Evolutionary conservation across 208 protist species (phyloP).

Genomic region (Crithidia brevicula): DNA sequence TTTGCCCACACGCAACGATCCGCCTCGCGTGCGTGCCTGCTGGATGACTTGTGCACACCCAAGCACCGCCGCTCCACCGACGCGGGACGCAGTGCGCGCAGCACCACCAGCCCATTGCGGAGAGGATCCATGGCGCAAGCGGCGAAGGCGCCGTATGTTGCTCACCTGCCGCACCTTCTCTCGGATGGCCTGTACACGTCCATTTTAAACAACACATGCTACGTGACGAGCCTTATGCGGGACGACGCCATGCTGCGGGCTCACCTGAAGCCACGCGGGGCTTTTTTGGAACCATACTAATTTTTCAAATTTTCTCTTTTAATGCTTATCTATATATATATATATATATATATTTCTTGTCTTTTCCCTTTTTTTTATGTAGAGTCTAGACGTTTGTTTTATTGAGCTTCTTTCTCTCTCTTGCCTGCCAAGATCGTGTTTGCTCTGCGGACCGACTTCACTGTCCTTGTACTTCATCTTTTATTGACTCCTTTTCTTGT

Average conservation of each 20-base stretch:
- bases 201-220: slow-evolving; percentile 76
- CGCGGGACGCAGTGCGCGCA: background rate
- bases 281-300: slow-evolving; percentile 50
- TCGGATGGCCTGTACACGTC: slow-evolving; percentile 25
- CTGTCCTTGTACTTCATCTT: slow-evolving; percentile 21
- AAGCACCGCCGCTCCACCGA: background rate
- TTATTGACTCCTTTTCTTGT: too few relatives aligned
- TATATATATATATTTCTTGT: background rate
- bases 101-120: too few relatives aligned
- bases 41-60: slow-evolving; percentile 27
- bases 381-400: too few relatives aligned
- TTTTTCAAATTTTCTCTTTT: background rate
- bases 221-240: slow-evolving; percentile 62
- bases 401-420: slow-evolving; percentile 34
- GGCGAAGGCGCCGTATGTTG: background rate
- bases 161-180: slow-evolving; percentile 46
- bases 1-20: slow-evolving; percentile 25
- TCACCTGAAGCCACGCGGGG: slow-evolving; percentile 40
- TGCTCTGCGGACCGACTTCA: background rate
- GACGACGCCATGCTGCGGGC: slow-evolving; percentile 44
- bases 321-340: background rate
- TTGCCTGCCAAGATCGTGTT: slow-evolving; percentile 8
- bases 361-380: background rate
- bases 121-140: background rate
- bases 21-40: slow-evolving; percentile 23